Evolutionary conservation across 78 protist species (phyloP).

Genomic region (Acrasis kona): DNA sequence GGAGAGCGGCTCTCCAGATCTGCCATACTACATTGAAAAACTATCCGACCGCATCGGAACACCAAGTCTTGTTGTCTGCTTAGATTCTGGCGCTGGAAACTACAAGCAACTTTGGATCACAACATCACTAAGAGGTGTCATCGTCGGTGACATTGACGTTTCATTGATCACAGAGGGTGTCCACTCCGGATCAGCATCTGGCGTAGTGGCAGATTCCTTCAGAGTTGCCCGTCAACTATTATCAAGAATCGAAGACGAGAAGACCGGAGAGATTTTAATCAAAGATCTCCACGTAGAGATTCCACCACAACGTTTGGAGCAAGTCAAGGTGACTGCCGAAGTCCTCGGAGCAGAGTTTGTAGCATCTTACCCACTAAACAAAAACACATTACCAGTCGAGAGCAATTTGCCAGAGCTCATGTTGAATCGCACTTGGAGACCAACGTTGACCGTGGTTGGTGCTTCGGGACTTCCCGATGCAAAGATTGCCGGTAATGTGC

Average conservation of each 20-base stretch:
- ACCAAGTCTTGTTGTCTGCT: constrained; percentile 59
- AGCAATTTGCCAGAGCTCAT: constrained; percentile 5
- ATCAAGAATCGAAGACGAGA: constrained; percentile 53
- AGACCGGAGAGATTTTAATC: constrained; percentile 52
- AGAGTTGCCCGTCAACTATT: constrained; percentile 47
- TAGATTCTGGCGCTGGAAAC: constrained; percentile 70
- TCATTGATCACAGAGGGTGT: constrained; percentile 51
- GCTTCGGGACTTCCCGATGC: constrained; percentile 59
- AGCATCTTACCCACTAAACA: constrained; percentile 18
- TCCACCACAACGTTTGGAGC: constrained; percentile 48
- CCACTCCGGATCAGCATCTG: constrained; percentile 68
- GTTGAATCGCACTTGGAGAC: constrained; percentile 63
- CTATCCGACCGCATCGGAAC: constrained; percentile 22
- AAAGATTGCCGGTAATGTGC: constrained; percentile 59
- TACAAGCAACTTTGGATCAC: constrained; percentile 65
- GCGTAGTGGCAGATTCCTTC: constrained; percentile 75
- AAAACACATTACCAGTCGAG: constrained; percentile 12
- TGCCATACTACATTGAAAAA: constrained; percentile 43
- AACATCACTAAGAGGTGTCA: constrained; percentile 63
- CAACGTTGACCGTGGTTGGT: constrained; percentile 64
- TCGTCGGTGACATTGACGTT: constrained; percentile 44
- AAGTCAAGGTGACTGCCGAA: constrained; percentile 37
- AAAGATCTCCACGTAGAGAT: constrained; percentile 45
- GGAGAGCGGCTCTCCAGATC: constrained; percentile 60
- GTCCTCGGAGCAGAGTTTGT: constrained; percentile 32